Base-by-base conservation (phyloP, 352 stramenopile species). In the Pythium folliculosum region DNA sequence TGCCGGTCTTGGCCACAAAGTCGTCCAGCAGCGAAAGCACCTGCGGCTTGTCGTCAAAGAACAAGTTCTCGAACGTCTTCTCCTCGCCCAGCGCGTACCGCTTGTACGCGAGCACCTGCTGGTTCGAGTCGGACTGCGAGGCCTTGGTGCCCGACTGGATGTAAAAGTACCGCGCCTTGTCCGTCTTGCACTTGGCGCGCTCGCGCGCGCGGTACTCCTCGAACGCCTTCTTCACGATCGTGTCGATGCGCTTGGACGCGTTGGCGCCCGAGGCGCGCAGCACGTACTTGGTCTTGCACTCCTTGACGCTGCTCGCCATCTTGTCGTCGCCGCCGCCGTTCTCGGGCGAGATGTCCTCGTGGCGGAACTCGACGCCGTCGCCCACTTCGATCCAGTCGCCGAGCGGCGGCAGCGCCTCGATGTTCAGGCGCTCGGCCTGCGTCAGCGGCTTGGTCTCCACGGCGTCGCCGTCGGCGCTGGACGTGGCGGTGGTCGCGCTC, bases 61-160 rank as follows among this genome's bases (percentile, higher is more conserved):
- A 96, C 5, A 96, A 65, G 25, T 75, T 86, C 14, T 82, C 69
- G 64, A 96, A 96, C 21, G 80, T 92, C 72, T 96, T 96, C 30
- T 88, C 73, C 38, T 94, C 82, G 12, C 75, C 78, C 21, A 96
- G 63, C 37, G 77, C 77, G 71, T 95, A 96, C 37, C 88, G 74
- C 64, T 90, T 81, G 62, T 80, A 81, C 27, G 56, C 52, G 5
- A 70, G 51, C 2, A 51, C 58, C 30, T 62, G 43, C 44, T 63
- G 48, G 47, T 43, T 52, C 6, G 49, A 22, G 40, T 72, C 59
- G 27, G 52, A 54, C 8, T 59, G 22, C 47, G 60, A 61, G 0
- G 32, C 54, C 53, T 69, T 69, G 7, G 62, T 63, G 19, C 47
- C 60, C 21, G 63, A 65, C 43, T 72, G 64, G n/a, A 84, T 61